These are phyloP conservation scores for Quercus rubra DNA, from an alignment of 306 rosid species.

Conservation along the genomic window DNA sequence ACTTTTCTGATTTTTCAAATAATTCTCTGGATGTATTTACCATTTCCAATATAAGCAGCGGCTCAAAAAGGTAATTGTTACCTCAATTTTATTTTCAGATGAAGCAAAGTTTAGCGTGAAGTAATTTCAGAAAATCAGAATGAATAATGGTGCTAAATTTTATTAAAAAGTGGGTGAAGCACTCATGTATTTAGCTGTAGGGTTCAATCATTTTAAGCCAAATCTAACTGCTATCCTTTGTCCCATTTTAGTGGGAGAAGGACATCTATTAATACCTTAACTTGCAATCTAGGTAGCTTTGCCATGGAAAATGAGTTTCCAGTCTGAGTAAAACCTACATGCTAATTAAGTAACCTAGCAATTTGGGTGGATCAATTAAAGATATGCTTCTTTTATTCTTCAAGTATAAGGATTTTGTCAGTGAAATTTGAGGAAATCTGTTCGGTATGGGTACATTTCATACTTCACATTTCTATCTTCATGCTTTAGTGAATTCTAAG, in stretches of 20 bases:
- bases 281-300: background rate
- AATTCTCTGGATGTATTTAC: slow-evolving; percentile 60
- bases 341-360: background rate
- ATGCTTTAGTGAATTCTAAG: background rate
- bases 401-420: background rate
- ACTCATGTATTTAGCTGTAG: background rate
- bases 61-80: slow-evolving; percentile 43
- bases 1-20: slow-evolving; percentile 41
- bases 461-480: background rate
- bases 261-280: background rate
- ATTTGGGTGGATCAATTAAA: background rate
- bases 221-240: background rate
- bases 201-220: background rate
- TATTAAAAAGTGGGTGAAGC: background rate
- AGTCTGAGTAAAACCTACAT: background rate
- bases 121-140: background rate
- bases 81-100: background rate
- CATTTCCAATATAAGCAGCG: slow-evolving; percentile 48
- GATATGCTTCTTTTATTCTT: background rate
- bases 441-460: background rate
- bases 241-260: background rate
- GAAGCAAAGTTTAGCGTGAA: background rate
- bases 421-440: background rate
- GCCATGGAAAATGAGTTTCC: background rate
- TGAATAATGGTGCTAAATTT: no score